Conservation (phyloP, 2,329 filamentous ascomycete genomes). For the Cladophialophora immunda region DNA sequence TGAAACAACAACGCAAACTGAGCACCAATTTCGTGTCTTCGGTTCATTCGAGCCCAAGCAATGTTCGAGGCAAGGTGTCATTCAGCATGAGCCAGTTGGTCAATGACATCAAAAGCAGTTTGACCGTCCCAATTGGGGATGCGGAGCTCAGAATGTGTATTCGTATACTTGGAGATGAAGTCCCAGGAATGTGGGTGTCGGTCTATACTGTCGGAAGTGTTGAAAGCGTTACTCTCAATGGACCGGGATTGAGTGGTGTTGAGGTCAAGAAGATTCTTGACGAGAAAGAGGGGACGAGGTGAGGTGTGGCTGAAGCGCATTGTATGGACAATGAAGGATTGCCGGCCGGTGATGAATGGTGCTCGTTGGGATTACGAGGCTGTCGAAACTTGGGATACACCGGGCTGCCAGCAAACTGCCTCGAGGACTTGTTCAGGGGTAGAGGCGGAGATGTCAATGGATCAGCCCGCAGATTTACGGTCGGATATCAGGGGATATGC, state of each 20-base stretch:
- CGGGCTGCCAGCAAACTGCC: not conserved
- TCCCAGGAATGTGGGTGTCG: slow-evolving; percentile 61
- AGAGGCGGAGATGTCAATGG: not conserved
- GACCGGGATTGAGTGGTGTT: slow-evolving; percentile 35
- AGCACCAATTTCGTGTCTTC: slow-evolving; percentile 40
- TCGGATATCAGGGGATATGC: not conserved
- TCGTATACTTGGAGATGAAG: slow-evolving; percentile 56
- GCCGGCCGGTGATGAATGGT: not conserved
- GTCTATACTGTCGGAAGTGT: slow-evolving; percentile 47
- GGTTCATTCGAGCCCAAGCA: slow-evolving; percentile 44
- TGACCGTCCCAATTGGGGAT: slow-evolving; percentile 60
- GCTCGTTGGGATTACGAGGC: not conserved
- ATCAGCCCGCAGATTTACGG: not conserved
- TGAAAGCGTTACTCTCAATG: slow-evolving; percentile 38
- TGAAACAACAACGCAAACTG: slow-evolving; percentile 59
- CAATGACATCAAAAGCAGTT: slow-evolving; percentile 73
- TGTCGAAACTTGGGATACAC: not conserved
- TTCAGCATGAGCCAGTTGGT: slow-evolving; percentile 72
- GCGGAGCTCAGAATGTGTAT: slow-evolving; percentile 59
- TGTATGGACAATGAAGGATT: not conserved
- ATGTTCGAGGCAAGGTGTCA: slow-evolving; percentile 64
- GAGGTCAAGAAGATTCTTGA: slow-evolving; percentile 34
- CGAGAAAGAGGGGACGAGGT: not conserved
- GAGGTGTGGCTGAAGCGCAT: not conserved
- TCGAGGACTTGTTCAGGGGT: not conserved